Percentiles rank a stretch among this genome's conserved stretches.
These are phyloP conservation scores for Beverwykella pulmonaria DNA, from an alignment of 495 filamentous ascomycete species.

Conservation along the genomic window DNA sequence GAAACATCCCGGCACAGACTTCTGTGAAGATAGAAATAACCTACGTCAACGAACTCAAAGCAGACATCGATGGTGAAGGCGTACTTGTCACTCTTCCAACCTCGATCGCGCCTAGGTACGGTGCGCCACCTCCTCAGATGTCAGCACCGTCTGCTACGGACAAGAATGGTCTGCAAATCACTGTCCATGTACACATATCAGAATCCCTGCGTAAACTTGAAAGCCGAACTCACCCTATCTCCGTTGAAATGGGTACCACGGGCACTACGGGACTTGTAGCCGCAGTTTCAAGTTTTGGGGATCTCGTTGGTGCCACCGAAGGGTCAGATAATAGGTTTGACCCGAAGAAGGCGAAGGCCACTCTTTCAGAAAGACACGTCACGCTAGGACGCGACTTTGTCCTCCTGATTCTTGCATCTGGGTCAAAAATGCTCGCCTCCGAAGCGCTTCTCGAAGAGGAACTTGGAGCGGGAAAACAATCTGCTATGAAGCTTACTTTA, in stretches of 20 bases:
- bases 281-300: neutral
- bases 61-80: conserved; percentile 28
- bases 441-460: neutral
- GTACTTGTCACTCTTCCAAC: conserved; percentile 40
- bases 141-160: neutral
- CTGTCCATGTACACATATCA: conserved; percentile 17
- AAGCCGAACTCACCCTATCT: conserved; percentile 34
- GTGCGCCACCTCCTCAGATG: conserved; percentile 11
- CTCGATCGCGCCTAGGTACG: conserved; percentile 42
- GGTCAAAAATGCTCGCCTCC: neutral
- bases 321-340: neutral
- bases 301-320: neutral
- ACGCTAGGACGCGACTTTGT: conserved; percentile 13
- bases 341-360: neutral
- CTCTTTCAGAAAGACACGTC: neutral
- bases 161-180: neutral
- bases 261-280: neutral
- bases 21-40: conserved; percentile 32
- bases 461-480: neutral
- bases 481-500: conserved; percentile 12
- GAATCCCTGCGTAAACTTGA: conserved; percentile 32
- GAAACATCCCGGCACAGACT: conserved; percentile 39
- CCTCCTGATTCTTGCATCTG: neutral
- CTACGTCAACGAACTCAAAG: conserved; percentile 37
- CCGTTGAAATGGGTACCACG: conserved; percentile 24